Base-by-base conservation (phyloP, 805 yeast species). In the Ogataea pilisensis region DNA sequence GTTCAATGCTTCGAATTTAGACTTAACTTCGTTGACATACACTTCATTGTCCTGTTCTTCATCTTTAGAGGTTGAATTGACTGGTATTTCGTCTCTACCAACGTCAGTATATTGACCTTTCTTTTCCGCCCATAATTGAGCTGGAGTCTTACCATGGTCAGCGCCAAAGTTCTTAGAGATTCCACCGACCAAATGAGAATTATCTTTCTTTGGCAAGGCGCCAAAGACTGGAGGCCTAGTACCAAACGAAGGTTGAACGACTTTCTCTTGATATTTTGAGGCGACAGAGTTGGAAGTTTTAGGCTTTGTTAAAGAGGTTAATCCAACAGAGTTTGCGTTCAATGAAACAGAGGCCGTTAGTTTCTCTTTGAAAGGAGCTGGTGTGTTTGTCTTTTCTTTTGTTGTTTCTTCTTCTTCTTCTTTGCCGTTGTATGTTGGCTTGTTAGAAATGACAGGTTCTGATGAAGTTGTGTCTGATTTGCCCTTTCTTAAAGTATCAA, bases 71-170 rank as follows among this genome's bases (percentile, higher is more conserved):
- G 47, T 48, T 20, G 63, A 43, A 30, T 55, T 60, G 22, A 56
- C 64, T n/a, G 62, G 66, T n/a, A 46, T 55, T 3, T 55, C 62
- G 29, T 57, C 48, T 12, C 55, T 48, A 37, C 55, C 49, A 35
- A 68, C 76, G 34, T 68, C 65, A 50, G 71, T 75, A 53, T 69
- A 78, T 58, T 80, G 73, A 35, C 88, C 95, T 57, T 82, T 79
- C 66, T 82, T 85, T 59, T 85, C 96, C 19, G 96, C 97, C 97
- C 97, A 89, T 22, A 86, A 55, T 66, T 89, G 96, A 22, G 96
- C 96, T 19, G 97, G 96, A 7, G 95, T 85, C 63, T 87, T 85
- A 45, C 95, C 96, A 45, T 73, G 76, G 46, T 75, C 75, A 39
- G 82, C 66, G 46, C 76, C 93, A 59, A 76, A 82, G 58, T 78